Percentiles rank a stretch among this genome's conserved stretches.
phyloP scores from a whole-genome alignment of 768 basidiomycete genomes.

The Boletus edulis region DNA sequence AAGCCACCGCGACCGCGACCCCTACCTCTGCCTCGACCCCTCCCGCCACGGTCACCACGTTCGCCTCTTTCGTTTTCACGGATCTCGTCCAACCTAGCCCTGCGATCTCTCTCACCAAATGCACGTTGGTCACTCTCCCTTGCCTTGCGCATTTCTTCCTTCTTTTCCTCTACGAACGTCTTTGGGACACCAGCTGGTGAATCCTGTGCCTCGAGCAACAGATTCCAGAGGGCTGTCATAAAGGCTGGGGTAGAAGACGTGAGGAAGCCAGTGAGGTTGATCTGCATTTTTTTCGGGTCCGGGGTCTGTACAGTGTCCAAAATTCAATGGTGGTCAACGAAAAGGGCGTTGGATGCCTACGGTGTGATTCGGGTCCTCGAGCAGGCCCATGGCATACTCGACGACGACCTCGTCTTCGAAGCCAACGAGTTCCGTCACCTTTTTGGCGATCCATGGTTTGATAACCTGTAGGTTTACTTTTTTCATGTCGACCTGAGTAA shows the following conservation, averaged over 20 bases:
- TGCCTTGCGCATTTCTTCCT: slow-evolving; percentile 80
- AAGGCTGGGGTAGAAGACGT: slow-evolving; percentile 82
- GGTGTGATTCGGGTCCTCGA: slow-evolving; percentile 84
- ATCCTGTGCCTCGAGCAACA: slow-evolving; percentile 90
- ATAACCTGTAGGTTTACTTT: slow-evolving; percentile 94
- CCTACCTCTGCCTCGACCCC: slow-evolving; percentile 60
- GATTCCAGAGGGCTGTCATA: slow-evolving; percentile 85
- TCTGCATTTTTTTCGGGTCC: slow-evolving; percentile 95
- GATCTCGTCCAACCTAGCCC: slow-evolving; percentile 66
- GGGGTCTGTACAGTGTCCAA: slow-evolving; percentile 53
- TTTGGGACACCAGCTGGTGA: slow-evolving; percentile 87
- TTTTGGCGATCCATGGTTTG: slow-evolving; percentile 93
- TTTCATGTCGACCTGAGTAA: slow-evolving; percentile 79
- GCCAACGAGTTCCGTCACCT: slow-evolving; percentile 85
- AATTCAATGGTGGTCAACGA: background rate
- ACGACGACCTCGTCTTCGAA: slow-evolving; percentile 97
- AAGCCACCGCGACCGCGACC: slow-evolving; percentile 48
- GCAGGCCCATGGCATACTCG: slow-evolving; percentile 92
- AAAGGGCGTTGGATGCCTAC: slow-evolving; percentile 41
- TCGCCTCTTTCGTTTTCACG: slow-evolving; percentile 56
- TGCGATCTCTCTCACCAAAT: slow-evolving; percentile 69
- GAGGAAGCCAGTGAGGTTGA: slow-evolving; percentile 90
- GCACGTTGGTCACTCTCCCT: slow-evolving; percentile 61
- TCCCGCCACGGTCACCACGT: slow-evolving; percentile 40
- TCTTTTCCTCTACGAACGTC: slow-evolving; percentile 89